A percentile compares a stretch with the other conserved stretches of the same genome.
Conservation (phyloP, 2,329 filamentous ascomycete species). For the Epichloe typhina region DNA sequence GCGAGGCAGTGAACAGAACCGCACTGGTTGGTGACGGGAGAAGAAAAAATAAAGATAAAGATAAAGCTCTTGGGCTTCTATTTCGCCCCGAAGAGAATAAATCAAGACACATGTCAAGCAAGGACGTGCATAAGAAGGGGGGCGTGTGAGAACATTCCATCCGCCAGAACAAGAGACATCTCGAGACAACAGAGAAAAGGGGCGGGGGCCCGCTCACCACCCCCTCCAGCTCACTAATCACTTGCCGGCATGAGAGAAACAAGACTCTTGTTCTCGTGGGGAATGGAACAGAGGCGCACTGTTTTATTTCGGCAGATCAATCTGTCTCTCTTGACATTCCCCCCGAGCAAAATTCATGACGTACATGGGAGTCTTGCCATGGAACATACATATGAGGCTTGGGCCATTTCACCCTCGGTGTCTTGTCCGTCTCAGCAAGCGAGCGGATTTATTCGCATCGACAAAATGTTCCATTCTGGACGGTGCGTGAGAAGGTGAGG, state of each 20-base stretch:
- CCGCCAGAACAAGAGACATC: background rate
- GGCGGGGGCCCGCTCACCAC: background rate
- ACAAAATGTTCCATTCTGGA: too few species aligned
- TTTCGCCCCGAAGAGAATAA: too few species aligned
- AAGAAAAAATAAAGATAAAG: too few species aligned
- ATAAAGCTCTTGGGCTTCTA: too few species aligned
- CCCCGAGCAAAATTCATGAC: background rate
- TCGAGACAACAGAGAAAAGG: background rate
- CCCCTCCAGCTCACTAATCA: background rate
- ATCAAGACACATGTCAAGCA: background rate
- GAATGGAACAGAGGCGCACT: background rate
- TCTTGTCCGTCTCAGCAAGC: background rate
- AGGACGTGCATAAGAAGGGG: too few species aligned
- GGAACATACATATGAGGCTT: background rate
- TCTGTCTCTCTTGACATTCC: background rate
- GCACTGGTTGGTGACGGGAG: too few species aligned
- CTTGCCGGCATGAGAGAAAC: background rate
- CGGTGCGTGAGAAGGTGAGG: too few species aligned
- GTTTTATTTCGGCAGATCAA: background rate
- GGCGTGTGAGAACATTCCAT: too few species aligned
- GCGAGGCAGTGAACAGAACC: too few species aligned
- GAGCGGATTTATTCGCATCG: too few species aligned
- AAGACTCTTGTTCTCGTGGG: too few species aligned
- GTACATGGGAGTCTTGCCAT: background rate
- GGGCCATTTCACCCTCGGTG: too few species aligned